Conservation (phyloP, 176 grass and related monocot species). For the Alloteropsis semialata region DNA sequence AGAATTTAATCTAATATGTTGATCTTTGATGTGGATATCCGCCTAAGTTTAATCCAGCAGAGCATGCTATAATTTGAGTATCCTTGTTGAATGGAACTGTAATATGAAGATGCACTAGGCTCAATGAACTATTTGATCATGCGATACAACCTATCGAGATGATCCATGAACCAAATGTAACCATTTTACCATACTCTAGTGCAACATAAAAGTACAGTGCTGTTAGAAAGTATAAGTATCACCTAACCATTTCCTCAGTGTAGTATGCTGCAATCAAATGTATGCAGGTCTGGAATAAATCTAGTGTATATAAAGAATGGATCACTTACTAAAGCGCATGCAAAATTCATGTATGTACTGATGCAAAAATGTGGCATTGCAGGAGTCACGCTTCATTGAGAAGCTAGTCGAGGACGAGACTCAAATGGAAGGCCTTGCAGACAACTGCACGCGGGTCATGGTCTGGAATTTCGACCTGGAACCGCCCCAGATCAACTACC, state of each 20-base stretch:
- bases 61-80: background rate
- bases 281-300: background rate
- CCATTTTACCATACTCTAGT: background rate
- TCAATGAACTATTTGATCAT: background rate
- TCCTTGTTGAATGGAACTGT: background rate
- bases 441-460: conserved; percentile 82
- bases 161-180: background rate
- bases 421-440: conserved; percentile 92
- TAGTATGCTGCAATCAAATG: conserved; percentile 5
- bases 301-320: background rate
- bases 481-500: conserved; percentile 54
- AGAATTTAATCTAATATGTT: background rate
- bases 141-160: background rate
- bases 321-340: background rate
- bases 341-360: conserved; percentile 12
- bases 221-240: background rate
- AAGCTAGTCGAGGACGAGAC: conserved; percentile 85
- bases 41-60: conserved; percentile 1
- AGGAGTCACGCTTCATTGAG: conserved; percentile 88
- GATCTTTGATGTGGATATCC: conserved; percentile 10
- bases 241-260: background rate
- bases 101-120: background rate
- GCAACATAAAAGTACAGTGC: background rate
- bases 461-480: conserved; percentile 72
- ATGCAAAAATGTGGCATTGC: conserved; percentile 38